Evolutionary conservation across 2,329 filamentous ascomycete genomes (phyloP), one percentile per base, ranked within the genome.

Genomic region (Sporothrix curviconia): DNA sequence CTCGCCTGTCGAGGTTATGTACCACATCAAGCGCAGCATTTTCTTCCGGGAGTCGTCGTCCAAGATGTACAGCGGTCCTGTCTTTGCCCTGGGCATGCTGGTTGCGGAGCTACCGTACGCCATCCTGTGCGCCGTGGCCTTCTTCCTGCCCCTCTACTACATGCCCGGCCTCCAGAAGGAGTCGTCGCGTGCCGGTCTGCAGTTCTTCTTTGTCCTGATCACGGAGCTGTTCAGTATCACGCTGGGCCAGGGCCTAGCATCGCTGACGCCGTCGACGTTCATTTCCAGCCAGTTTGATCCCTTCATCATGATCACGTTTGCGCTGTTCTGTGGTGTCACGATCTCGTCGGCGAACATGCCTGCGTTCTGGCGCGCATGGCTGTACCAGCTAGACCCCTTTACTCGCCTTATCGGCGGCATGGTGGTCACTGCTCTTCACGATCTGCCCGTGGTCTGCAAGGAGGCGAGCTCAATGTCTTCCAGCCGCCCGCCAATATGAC

Each of bases 201-300:
- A 92, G 68, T 95, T 95, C 78, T 76, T 95, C 68, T 90, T 95
- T 74, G 73, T 95, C 4, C 78, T 95, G 55, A 79, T 92, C 65
- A 92, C 89, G 0, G 90, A 95, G 69, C 70, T 95, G 50, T 95
- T 96, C 73, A 84, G 87, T 8, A 86, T 95, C 39, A 90, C 89
- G 0, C 75, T 95, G 2, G 90, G 81, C 3, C 91, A 92, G 68
- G 82, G 82, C 57, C 78, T 95, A 4, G 85, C 89, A 0, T 85
- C 91, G 0, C 72, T 92, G 57, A 94, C 90, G 0, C 89, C 91
- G 0, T 85, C 82, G 24, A 83, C 88, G 2, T 90, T 90, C 71
- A 89, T 95, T 64, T 85, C 88, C 0, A 84, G 86, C 14, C 83
- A 92, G 63, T 80, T 90, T 63, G 91, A 95, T 65, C 90, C 91